Base-by-base conservation (phyloP, 345 rosid genomes). In the Corchorus capsularis region DNA sequence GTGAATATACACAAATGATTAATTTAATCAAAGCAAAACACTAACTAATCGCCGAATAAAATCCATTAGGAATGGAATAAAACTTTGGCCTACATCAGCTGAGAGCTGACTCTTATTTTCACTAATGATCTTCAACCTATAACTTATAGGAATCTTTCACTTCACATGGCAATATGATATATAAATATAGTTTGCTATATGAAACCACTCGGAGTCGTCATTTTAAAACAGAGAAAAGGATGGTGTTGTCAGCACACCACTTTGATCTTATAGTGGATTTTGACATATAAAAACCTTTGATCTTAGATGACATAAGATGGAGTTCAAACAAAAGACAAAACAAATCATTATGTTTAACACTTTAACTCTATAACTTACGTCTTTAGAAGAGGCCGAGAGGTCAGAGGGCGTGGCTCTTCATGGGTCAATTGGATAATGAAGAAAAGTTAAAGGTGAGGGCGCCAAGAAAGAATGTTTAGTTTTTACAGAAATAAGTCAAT, bases 211-310 rank as follows among this genome's bases (percentile, higher is more conserved):
- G n/a, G n/a, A n/a, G n/a, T 20, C 37, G 7, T 2, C 35, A 66
- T 11, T 13, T 6, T 3, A 41, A 64, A 22, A 63, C 13, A 41
- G 35, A 27, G 27, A 27, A 19, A 32, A 17, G 27, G 35, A 32
- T 32, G 53, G 20, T 19, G 19, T 13, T 5, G 53, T 41, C 75
- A 56, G 53, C 52, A 56, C 5, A 41, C 53, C 74, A 71, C 74
- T 39, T 71, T 54, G 74, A 43, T 53, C 8, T 27, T 53, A 19
- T 53, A 55, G 74, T 37, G 74, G 74, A 71, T 71, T 69, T 27
- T 16, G 46, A 50, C 59, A 52, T 34, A 59, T 16, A 50, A 69
- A 9, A 50, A 69, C 27, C 27, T 27, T 27, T 27, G 27, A 32
- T 4, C 37, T 69, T 17, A 52, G 16, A 34, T 52, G 16, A 16